phyloP scores from a whole-genome alignment of 1,284 basidiomycete genomes.

The Tilletia caries region DNA sequence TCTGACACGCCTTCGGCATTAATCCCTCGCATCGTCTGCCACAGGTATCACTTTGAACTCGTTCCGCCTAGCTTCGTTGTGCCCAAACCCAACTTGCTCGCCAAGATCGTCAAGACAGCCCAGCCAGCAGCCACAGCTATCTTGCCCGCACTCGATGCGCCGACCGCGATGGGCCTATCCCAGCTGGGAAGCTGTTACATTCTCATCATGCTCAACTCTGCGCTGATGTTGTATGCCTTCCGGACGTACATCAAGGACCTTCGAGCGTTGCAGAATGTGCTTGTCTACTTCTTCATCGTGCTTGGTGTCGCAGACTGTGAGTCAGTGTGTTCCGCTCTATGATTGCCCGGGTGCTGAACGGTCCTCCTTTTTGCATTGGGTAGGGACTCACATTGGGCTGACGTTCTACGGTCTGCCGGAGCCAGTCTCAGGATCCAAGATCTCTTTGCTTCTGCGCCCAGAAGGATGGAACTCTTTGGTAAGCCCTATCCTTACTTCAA shows the following conservation, averaged over 20 bases:
- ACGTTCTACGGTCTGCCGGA: slow-evolving; percentile 36
- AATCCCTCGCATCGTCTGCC: too few relatives aligned
- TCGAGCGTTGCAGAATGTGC: slow-evolving; percentile 22
- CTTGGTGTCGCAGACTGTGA: slow-evolving; percentile 41
- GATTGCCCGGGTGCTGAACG: too few relatives aligned
- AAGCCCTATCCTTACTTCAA: too few relatives aligned
- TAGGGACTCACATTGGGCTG: slow-evolving; percentile 38
- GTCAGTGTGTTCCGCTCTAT: slow-evolving; percentile 7
- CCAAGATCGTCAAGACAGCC: slow-evolving; percentile 18
- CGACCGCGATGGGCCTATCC: slow-evolving; percentile 32
- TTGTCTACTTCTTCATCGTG: slow-evolving; percentile 34
- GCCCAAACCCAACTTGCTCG: slow-evolving; percentile 16
- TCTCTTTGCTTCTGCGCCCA: slow-evolving; percentile 21
- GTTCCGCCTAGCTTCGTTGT: slow-evolving; percentile 19
- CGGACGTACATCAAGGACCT: slow-evolving; percentile 23
- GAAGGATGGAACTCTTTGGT: slow-evolving; percentile 35
- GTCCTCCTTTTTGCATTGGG: not conserved
- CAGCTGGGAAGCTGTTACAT: slow-evolving; percentile 42
- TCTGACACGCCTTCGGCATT: not conserved
- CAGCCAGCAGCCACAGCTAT: slow-evolving; percentile 12
- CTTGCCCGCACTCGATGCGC: slow-evolving; percentile 9
- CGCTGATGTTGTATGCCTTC: slow-evolving; percentile 33
- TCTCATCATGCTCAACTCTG: slow-evolving; percentile 41
- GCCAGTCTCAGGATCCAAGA: slow-evolving; percentile 18
- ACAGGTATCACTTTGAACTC: slow-evolving; percentile 35